phyloP scores from a whole-genome alignment of 495 filamentous ascomycete genomes.

The Xylaria venustula region DNA sequence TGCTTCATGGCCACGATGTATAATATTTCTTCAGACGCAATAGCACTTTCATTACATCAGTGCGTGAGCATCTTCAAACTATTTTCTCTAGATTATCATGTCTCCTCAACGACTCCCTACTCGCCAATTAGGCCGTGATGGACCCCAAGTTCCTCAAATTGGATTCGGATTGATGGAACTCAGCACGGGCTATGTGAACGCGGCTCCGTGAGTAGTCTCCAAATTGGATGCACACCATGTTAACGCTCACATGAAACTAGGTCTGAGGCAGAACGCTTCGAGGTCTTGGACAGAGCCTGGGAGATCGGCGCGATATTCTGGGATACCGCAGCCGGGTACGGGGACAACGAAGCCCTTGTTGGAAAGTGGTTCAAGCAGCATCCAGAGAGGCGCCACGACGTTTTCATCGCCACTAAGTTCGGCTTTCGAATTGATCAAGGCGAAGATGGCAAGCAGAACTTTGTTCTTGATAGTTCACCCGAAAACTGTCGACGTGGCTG shows the following conservation, averaged over 20 bases:
- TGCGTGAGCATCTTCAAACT: not conserved
- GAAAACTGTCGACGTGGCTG: not conserved
- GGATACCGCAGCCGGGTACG: conserved; percentile 50
- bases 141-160: conserved; percentile 52
- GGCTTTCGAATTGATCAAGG: not conserved
- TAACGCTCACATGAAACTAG: conserved; percentile 8
- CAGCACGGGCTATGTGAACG: conserved; percentile 45
- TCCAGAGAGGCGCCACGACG: conserved; percentile 47
- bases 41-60: not conserved
- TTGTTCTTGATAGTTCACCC: not conserved
- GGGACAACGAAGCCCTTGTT: conserved; percentile 50
- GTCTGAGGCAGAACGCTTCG: conserved; percentile 44
- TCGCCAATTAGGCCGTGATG: conserved; percentile 50
- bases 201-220: not conserved
- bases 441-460: not conserved
- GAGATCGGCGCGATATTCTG: conserved; percentile 48
- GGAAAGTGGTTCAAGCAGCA: conserved; percentile 52
- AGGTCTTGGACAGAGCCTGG: conserved; percentile 44
- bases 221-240: not conserved
- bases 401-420: conserved; percentile 47
- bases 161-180: conserved; percentile 58
- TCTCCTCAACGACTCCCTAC: conserved; percentile 27
- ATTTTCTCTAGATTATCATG: not conserved
- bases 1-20: not conserved
- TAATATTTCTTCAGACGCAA: not conserved